phyloP scores from a whole-genome alignment of 768 basidiomycete species.

The Termitomyces sp. region DNA sequence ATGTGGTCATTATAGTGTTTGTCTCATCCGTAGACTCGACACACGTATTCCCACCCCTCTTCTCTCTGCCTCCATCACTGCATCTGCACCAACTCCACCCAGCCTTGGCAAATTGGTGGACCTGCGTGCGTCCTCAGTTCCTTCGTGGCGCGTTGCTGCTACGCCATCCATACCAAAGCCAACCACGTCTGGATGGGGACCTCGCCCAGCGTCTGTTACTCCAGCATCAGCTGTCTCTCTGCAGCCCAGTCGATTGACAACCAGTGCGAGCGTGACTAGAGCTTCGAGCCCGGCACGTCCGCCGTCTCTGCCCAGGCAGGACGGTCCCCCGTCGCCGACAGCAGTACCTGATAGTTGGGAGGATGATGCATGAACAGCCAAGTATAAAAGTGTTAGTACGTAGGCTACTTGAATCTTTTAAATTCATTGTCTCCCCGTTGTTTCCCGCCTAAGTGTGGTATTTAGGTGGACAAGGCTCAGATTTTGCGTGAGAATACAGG shows the following conservation, averaged over 20 bases:
- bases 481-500: too few relatives aligned
- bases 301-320: neutral
- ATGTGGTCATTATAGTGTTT: slow-evolving; percentile 41
- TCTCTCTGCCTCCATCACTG: slow-evolving; percentile 45
- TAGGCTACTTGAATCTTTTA: neutral
- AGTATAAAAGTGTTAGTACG: neutral
- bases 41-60: slow-evolving; percentile 71
- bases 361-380: slow-evolving; percentile 21
- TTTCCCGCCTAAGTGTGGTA: neutral
- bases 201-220: slow-evolving; percentile 1
- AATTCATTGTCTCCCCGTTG: neutral
- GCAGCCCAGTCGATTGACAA: neutral
- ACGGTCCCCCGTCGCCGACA: slow-evolving; percentile 10
- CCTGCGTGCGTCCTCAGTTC: slow-evolving; percentile 29
- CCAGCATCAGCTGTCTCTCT: neutral
- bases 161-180: slow-evolving; percentile 8
- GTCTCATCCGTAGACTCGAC: slow-evolving; percentile 78
- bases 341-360: slow-evolving; percentile 31
- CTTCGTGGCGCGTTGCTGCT: slow-evolving; percentile 18
- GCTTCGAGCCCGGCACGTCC: slow-evolving; percentile 10
- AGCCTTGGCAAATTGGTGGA: slow-evolving; percentile 60
- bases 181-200: slow-evolving; percentile 4
- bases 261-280: slow-evolving; percentile 5
- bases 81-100: slow-evolving; percentile 23
- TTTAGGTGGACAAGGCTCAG: neutral